Evolutionary conservation across 108 stramenopile species (phyloP).

Genomic region (Cyclotella kingstonii): DNA sequence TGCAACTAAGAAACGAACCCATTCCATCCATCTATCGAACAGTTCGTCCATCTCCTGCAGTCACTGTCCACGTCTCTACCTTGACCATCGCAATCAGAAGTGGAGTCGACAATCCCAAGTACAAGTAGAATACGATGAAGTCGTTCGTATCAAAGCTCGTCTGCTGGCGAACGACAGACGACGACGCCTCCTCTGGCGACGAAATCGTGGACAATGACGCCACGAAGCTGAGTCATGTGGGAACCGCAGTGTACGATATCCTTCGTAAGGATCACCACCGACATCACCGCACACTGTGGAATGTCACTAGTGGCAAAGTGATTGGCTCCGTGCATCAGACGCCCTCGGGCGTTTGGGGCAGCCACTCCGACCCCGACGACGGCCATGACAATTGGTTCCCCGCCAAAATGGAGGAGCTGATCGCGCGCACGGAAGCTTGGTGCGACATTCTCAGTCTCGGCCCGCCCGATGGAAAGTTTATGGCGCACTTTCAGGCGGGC

Average conservation of each 20-base stretch:
- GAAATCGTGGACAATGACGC: conserved; percentile 54
- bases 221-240: conserved; percentile 42
- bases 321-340: conserved; percentile 46
- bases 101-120: too few species aligned
- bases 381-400: conserved; percentile 59
- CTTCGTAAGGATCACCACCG: conserved; percentile 50
- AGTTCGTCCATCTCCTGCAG: too few species aligned
- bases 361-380: conserved; percentile 34
- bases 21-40: too few species aligned
- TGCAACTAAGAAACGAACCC: too few species aligned
- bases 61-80: too few species aligned
- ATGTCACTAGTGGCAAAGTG: conserved; percentile 59
- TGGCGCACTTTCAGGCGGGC: conserved; percentile 38
- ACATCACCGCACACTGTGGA: conserved; percentile 60
- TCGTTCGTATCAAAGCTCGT: conserved; percentile 20
- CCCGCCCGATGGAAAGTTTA: conserved; percentile 59
- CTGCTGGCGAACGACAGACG: conserved; percentile 14
- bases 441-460: conserved; percentile 42
- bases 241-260: conserved; percentile 48
- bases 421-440: conserved; percentile 44
- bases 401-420: conserved; percentile 39
- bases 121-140: too few species aligned
- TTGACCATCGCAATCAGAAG: too few species aligned
- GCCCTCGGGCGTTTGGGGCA: conserved; percentile 28
- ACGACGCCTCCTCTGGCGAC: conserved; percentile 55